phyloP scores from a whole-genome alignment of 331 rosid genomes.

The Arachis monticola region DNA sequence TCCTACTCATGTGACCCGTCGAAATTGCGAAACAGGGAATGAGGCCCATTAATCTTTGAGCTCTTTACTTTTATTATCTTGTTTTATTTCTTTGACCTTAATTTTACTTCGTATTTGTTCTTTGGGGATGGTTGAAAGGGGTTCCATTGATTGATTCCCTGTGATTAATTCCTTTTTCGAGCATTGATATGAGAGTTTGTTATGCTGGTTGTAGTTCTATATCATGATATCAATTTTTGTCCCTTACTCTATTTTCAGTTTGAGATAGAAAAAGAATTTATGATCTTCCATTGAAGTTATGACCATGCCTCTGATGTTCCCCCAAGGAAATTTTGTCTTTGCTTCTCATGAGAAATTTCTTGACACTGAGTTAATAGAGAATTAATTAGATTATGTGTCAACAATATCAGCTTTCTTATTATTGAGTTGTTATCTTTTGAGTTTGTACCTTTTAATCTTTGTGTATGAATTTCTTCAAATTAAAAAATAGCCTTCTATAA shows the following conservation, averaged over 20 bases:
- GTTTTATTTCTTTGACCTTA: constrained; percentile 42
- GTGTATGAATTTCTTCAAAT: neutral
- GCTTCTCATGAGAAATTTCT: constrained; percentile 18
- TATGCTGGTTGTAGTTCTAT: constrained; percentile 53
- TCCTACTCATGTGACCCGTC: constrained; percentile 44
- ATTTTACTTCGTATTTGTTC: constrained; percentile 27
- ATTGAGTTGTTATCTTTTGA: constrained; percentile 17
- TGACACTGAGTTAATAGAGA: constrained; percentile 25
- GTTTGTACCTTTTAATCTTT: neutral
- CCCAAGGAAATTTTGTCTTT: constrained; percentile 13
- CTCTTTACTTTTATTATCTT: constrained; percentile 43
- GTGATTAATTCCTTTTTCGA: constrained; percentile 46
- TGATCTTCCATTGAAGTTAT: neutral
- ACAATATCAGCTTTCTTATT: neutral
- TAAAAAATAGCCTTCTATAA: neutral
- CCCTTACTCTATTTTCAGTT: constrained; percentile 31
- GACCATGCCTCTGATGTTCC: constrained; percentile 9
- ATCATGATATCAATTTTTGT: constrained; percentile 45
- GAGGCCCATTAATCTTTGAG: constrained; percentile 53
- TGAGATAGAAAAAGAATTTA: neutral
- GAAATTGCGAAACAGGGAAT: constrained; percentile 45
- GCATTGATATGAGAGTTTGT: constrained; percentile 57
- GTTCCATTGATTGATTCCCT: constrained; percentile 47
- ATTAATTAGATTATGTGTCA: constrained; percentile 1
- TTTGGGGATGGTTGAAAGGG: constrained; percentile 34